Conservation (phyloP, 257 asterid genomes). For the Scutellaria minor region DNA sequence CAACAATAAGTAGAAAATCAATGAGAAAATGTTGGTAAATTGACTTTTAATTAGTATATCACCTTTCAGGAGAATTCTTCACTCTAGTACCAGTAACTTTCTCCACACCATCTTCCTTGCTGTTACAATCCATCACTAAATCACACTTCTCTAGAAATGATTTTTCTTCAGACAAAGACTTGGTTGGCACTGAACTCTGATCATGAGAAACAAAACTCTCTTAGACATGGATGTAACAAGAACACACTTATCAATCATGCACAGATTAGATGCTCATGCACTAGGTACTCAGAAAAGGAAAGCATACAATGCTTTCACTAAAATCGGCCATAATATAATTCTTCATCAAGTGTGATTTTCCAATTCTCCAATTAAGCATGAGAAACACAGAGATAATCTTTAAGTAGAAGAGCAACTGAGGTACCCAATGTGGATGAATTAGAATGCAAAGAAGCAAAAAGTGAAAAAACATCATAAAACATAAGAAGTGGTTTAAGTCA, state of each 20-base stretch:
- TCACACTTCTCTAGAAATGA: too few relatives aligned
- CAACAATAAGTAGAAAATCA: not conserved
- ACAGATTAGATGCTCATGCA: not conserved
- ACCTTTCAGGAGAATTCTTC: not conserved
- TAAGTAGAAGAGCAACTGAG: not conserved
- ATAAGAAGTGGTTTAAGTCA: not conserved
- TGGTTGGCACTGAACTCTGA: conserved; percentile 20
- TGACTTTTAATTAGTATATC: conserved; percentile 10
- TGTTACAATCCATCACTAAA: not conserved
- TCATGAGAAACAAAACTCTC: not conserved
- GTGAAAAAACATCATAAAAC: not conserved
- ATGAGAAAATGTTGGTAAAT: not conserved
- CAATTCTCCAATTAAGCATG: too few relatives aligned
- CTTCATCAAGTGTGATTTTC: not conserved
- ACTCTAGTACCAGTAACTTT: not conserved
- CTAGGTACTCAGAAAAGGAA: not conserved
- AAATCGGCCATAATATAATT: not conserved
- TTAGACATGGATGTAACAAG: not conserved
- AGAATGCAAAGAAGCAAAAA: too few relatives aligned
- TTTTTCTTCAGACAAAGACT: not conserved
- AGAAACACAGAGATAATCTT: not conserved
- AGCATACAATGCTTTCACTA: not conserved
- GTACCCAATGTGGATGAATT: not conserved
- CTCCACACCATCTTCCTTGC: conserved; percentile 4
- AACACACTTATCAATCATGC: not conserved